A percentile compares a stretch with the other conserved stretches of the same genome.
Evolutionary conservation across 805 yeast genomes (phyloP).

Genomic region (Barnettozyma sucrosica): DNA sequence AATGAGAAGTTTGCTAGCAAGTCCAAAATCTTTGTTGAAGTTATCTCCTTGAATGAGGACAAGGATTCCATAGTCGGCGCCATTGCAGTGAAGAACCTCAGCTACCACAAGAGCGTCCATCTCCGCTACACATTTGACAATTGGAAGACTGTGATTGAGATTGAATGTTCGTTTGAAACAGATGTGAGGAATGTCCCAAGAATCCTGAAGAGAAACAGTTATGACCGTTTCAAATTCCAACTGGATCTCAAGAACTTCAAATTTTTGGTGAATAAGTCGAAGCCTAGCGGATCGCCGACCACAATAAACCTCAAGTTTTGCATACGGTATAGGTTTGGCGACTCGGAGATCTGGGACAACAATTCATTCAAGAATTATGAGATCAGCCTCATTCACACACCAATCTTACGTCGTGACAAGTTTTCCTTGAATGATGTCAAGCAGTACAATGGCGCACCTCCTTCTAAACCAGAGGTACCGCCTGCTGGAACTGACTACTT

Average conservation of each 20-base stretch:
- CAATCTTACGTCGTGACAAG: slow-evolving; percentile 8
- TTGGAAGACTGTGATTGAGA: slow-evolving; percentile 73
- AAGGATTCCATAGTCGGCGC: slow-evolving; percentile 60
- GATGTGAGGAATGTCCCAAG: slow-evolving; percentile 39
- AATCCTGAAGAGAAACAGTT: slow-evolving; percentile 41
- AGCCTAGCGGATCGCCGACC: not conserved
- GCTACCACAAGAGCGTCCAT: slow-evolving; percentile 61
- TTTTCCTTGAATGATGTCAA: slow-evolving; percentile 17
- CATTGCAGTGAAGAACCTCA: slow-evolving; percentile 70
- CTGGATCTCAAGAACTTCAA: slow-evolving; percentile 40
- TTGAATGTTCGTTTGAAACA: slow-evolving; percentile 53
- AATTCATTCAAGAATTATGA: slow-evolving; percentile 55
- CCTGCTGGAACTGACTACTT: slow-evolving; percentile 4
- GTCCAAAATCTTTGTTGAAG: slow-evolving; percentile 52
- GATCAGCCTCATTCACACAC: slow-evolving; percentile 24
- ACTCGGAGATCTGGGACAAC: slow-evolving; percentile 74
- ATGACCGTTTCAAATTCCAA: slow-evolving; percentile 69
- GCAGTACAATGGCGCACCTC: not conserved
- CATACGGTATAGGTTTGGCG: slow-evolving; percentile 30
- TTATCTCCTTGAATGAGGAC: slow-evolving; percentile 53
- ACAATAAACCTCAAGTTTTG: slow-evolving; percentile 41
- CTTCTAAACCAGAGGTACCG: not conserved
- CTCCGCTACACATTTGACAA: slow-evolving; percentile 70
- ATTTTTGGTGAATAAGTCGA: slow-evolving; percentile 10
- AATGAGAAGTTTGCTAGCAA: slow-evolving; percentile 37